Base-by-base conservation (phyloP, 805 yeast species). In the Metschnikowia cubensis region DNA sequence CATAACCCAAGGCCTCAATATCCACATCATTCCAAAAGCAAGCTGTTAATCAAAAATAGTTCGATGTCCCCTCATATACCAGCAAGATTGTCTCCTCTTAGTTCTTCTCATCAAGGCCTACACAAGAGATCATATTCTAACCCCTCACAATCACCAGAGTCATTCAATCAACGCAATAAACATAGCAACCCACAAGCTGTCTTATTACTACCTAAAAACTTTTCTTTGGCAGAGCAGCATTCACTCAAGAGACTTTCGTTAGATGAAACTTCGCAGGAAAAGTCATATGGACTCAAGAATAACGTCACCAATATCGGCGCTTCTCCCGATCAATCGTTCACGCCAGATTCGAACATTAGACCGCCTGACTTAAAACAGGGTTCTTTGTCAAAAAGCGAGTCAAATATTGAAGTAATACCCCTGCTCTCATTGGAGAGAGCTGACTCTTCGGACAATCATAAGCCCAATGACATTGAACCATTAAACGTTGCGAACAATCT, bases 201-300 rank as follows among this genome's bases (percentile, higher is more conserved):
- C 18, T 69, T 79, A 22, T 62, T 79, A 43, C 67, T 79, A 45
- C 82, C 83, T 0, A 78, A 74, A 56, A 77, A 74, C 52, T 74
- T 73, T 48, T 66, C 77, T 4, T 60, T 69, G 6, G 62, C 63
- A 51, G 50, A 58, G 46, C 55, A 63, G 58, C 32, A 56, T 18
- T 37, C 57, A 5, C 40, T 37, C 35, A 70, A 70, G 50, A 55
- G 69, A 34, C 41, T 59, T 6, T 65, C 71, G 6, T 21, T 49
- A 34, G 52, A 49, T 33, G 51, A 49, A 29, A 47, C 25, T 32
- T 17, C 32, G 15, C 50, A 32, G 13, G 44, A 42, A 21, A 47
- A 50, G 33, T 20, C 47, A 13, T 35, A 29, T 8, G 48, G 45
- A 14, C 53, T 38, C 36, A 50, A 35, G 10, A 42, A 49, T 6